These are phyloP conservation scores for Nitzschia inconspicua DNA, from an alignment of 108 stramenopile genomes.

Conservation along the genomic window DNA sequence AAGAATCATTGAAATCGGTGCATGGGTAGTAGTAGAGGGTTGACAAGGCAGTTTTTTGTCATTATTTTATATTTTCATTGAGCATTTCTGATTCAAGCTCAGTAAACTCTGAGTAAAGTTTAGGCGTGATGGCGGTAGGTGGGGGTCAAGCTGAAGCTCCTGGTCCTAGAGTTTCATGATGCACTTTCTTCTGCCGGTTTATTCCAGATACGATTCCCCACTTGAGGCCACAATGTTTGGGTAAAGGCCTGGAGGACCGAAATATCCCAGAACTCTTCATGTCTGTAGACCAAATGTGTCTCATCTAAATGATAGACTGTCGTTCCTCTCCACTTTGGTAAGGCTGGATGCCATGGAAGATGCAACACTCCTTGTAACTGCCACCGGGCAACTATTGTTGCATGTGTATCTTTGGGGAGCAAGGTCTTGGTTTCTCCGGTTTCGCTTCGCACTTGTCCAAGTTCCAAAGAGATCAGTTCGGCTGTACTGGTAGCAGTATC, in stretches of 20 bases:
- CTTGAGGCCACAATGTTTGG: constrained; percentile 49
- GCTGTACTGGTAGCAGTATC: constrained; percentile 54
- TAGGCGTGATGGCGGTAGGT: no score
- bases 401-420: not conserved
- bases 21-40: no score
- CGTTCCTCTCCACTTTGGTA: constrained; percentile 57
- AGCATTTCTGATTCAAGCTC: no score
- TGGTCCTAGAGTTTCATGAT: no score
- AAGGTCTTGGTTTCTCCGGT: constrained; percentile 2
- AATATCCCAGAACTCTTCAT: constrained; percentile 81
- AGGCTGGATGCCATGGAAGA: constrained; percentile 72
- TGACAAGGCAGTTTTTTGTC: no score
- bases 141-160: no score
- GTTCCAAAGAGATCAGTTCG: constrained; percentile 32
- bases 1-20: no score
- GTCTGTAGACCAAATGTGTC: constrained; percentile 46
- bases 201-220: constrained; percentile 31
- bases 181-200: not conserved
- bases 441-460: constrained; percentile 3
- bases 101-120: no score
- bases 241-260: constrained; percentile 73
- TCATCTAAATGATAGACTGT: constrained; percentile 71
- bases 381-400: constrained; percentile 50
- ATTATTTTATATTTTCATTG: no score
- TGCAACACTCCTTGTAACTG: constrained; percentile 54